Percentiles rank a stretch among this genome's conserved stretches.
Evolutionary conservation across 2,329 filamentous ascomycete species (phyloP).

Genomic region (Neofusicoccum cordaticola): DNA sequence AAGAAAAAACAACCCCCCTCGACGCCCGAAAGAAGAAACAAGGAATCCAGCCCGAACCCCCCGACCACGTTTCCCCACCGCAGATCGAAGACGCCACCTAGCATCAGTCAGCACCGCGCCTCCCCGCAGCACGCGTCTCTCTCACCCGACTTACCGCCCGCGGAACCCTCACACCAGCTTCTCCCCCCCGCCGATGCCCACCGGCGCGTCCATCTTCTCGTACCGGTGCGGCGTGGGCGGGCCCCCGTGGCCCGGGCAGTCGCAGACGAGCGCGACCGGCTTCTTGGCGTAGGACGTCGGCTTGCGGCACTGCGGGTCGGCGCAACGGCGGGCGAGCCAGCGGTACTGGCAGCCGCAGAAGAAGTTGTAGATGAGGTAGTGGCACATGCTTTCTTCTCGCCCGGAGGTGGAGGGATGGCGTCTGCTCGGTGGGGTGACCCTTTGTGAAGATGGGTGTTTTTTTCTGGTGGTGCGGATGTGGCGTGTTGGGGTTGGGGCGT

Average conservation of each 20-base stretch:
- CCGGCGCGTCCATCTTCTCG: slow-evolving; percentile 2
- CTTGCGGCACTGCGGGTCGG: not conserved
- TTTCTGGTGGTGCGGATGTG: not conserved
- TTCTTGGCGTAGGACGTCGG: slow-evolving; percentile 7
- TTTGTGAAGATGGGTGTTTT: not conserved
- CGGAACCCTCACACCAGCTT: not conserved
- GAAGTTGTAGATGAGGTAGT: slow-evolving; percentile 13
- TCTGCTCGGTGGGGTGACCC: not conserved
- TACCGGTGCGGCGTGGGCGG: slow-evolving; percentile 1
- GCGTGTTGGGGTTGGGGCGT: too few relatives aligned
- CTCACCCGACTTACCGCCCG: not conserved
- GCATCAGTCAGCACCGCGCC: too few relatives aligned
- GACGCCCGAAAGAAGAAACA: not conserved
- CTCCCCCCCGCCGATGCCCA: not conserved
- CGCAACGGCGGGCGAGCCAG: slow-evolving; percentile 3
- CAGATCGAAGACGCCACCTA: too few relatives aligned
- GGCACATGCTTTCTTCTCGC: slow-evolving; percentile 2
- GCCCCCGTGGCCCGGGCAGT: slow-evolving; percentile 14
- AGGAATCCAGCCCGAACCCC: not conserved
- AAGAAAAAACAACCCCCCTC: not conserved
- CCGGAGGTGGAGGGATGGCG: not conserved
- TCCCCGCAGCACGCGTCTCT: too few relatives aligned
- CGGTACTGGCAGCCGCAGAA: slow-evolving; percentile 16
- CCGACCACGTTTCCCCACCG: not conserved
- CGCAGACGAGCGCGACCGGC: slow-evolving; percentile 6